phyloP scores from a whole-genome alignment of 345 rosid genomes.

The Syzygium aqueum region DNA sequence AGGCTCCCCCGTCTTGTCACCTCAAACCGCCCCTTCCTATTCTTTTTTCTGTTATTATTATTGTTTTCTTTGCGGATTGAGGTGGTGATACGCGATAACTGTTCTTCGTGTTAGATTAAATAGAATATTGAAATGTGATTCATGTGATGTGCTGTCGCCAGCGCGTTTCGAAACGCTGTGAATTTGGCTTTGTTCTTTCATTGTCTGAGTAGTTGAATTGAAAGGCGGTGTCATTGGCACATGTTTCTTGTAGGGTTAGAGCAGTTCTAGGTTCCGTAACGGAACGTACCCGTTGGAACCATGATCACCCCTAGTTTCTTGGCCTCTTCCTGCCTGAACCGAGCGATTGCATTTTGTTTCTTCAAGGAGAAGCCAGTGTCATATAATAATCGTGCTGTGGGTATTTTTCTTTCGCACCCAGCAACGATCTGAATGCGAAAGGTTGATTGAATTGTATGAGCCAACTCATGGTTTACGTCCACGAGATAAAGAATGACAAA shows the following conservation, averaged over 20 bases:
- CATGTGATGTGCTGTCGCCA: neutral
- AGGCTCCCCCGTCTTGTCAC: neutral
- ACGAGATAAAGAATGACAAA: neutral
- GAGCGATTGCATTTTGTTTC: neutral
- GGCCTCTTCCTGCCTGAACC: neutral
- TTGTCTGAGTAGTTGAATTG: neutral
- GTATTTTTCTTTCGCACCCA: neutral
- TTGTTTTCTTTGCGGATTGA: neutral
- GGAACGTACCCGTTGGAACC: no score
- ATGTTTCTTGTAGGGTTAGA: neutral
- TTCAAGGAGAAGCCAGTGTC: neutral
- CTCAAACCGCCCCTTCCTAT: neutral
- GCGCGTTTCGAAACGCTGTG: neutral
- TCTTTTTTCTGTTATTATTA: neutral
- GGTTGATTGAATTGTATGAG: neutral
- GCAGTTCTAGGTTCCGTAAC: no score
- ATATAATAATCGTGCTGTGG: neutral
- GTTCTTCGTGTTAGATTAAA: neutral
- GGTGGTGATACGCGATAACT: neutral
- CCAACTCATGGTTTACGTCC: neutral
- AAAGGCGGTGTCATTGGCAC: neutral
- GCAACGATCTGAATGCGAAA: neutral
- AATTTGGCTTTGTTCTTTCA: neutral
- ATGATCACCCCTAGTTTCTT: no score
- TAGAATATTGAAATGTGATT: neutral